Base-by-base conservation (phyloP, 805 yeast species). In the Starmera amethionina region DNA sequence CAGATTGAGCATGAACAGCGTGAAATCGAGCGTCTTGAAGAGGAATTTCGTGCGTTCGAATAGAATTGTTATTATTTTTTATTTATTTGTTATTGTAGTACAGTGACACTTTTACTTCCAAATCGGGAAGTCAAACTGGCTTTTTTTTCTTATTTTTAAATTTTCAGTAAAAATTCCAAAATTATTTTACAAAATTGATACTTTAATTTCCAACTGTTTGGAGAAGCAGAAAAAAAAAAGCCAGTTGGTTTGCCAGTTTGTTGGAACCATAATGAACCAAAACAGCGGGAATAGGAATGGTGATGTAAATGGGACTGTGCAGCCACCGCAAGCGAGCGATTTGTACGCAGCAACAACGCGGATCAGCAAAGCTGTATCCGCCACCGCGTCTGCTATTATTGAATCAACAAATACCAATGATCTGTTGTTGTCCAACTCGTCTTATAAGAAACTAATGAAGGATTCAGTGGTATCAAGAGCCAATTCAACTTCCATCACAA, bases 301-400 rank as follows among this genome's bases (percentile, higher is more conserved):
- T 3, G 4, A 16, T 4, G 18, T 3, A 16, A 16, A 16, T 16
- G 18, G 18, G 4, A 16, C 18, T 3, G 3, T 16, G 18, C 18
- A 16, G 18, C 18, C 18, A 16, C 27, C 6, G 6, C 27, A 22
- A 22, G 27, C 27, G 9, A 22, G 27, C 27, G 59, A 53, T 39
- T 18, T 56, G 5, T 47, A 58, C 50, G 49, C 53, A 43, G 49
- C 60, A 32, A 56, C 69, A 8, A 42, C 64, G 10, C 55, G 66
- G 41, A 47, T 72, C 33, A 67, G 74, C 10, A 68, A 64, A 44
- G 72, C 77, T 2, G 65, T 75, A 35, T 70, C 77, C 0, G 67
- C 77, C 3, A 74, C 81, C 2, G 80, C 81, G 1, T 68, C 78
- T 9, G 75, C 73, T 2, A 47, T 75, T 22, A 69, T 74, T 28